Conservation (phyloP, 2,329 filamentous ascomycete genomes). For the Colletotrichum sp. region DNA sequence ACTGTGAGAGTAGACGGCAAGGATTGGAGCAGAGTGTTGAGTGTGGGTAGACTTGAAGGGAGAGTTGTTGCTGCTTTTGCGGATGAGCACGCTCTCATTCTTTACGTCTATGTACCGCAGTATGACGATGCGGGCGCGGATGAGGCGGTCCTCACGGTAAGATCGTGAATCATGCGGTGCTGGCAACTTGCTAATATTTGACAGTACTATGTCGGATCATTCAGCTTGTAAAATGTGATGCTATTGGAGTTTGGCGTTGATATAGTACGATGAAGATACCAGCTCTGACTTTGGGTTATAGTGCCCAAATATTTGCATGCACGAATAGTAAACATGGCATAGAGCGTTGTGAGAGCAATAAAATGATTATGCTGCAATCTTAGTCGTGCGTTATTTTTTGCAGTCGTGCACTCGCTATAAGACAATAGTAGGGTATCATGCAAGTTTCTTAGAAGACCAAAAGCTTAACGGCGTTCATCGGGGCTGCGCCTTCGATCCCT, state of each 20-base stretch:
- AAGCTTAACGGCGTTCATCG: background rate
- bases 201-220: conserved; percentile 44
- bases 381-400: background rate
- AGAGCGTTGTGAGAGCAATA: background rate
- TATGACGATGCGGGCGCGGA: conserved; percentile 70
- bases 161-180: conserved; percentile 27
- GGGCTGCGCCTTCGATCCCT: conserved; percentile 10
- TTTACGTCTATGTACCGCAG: conserved; percentile 81
- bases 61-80: conserved; percentile 92
- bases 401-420: background rate
- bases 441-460: background rate
- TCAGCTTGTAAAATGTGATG: conserved; percentile 31
- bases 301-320: background rate
- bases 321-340: background rate
- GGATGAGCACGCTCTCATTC: conserved; percentile 78
- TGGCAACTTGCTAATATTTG: background rate
- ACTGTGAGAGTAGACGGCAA: conserved; percentile 89
- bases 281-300: background rate
- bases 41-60: conserved; percentile 87
- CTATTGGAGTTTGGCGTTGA: background rate
- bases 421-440: background rate
- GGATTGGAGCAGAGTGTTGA: conserved; percentile 95
- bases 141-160: conserved; percentile 78
- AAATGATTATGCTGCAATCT: background rate
- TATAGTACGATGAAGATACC: background rate